Evolutionary conservation across 1,284 basidiomycete genomes (phyloP).

Genomic region (Anthracocystis setariae): DNA sequence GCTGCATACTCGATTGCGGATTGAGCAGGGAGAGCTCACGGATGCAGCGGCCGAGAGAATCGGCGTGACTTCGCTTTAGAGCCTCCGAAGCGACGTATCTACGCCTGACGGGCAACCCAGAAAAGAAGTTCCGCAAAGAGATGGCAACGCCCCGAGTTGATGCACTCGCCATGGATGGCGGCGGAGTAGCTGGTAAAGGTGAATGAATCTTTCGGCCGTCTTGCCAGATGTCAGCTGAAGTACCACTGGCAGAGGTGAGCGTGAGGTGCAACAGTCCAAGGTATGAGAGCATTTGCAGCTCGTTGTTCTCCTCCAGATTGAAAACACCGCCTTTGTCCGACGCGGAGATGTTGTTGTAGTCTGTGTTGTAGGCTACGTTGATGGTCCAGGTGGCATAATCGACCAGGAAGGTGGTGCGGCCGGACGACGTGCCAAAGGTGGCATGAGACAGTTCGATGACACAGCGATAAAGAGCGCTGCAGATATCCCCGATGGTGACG

Average conservation of each 20-base stretch:
- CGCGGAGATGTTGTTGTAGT: conserved; percentile 6
- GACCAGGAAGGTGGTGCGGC: conserved; percentile 3
- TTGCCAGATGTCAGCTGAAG: conserved; percentile 8
- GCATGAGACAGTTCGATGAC: conserved; percentile 1
- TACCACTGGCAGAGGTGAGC: conserved; percentile 1
- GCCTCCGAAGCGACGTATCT: conserved; percentile 20
- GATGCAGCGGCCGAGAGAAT: conserved; percentile 10
- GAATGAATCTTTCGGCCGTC: conserved; percentile 8
- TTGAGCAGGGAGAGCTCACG: conserved; percentile 19
- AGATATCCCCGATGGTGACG: conserved; percentile 25
- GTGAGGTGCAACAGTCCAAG: conserved; percentile 20
- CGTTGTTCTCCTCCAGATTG: background rate
- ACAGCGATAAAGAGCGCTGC: conserved; percentile 18
- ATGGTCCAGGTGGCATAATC: conserved; percentile 32
- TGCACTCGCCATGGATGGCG: background rate
- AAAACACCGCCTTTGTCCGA: background rate
- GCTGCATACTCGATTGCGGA: conserved; percentile 6
- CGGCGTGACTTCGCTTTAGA: conserved; percentile 2
- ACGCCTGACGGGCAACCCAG: conserved; percentile 22
- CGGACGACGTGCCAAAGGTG: conserved; percentile 6
- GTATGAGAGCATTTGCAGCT: conserved; percentile 12
- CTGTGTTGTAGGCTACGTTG: conserved; percentile 9
- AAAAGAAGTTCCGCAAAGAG: conserved; percentile 20
- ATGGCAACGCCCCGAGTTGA: conserved; percentile 8
- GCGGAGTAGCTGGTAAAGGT: background rate